Percentiles rank a stretch among this genome's conserved stretches.
Evolutionary conservation across 1,139 yeast genomes (phyloP).

Genomic region (Tardiomyces blankii): DNA sequence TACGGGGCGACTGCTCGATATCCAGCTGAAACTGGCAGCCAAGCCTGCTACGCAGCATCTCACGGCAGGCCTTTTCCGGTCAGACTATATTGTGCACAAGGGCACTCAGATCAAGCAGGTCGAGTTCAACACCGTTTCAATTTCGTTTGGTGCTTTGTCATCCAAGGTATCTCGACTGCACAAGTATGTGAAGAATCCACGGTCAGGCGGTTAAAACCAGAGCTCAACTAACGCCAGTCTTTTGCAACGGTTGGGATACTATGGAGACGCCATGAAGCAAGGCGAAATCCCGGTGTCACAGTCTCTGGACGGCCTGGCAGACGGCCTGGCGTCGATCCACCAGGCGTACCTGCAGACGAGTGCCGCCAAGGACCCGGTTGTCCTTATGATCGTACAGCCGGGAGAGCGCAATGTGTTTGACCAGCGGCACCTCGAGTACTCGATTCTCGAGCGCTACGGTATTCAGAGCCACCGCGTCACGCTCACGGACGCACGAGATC

Average conservation of each 20-base stretch:
- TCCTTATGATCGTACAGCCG: slow-evolving; percentile 74
- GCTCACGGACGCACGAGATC: slow-evolving; percentile 43
- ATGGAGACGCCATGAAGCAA: slow-evolving; percentile 12
- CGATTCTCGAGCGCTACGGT: slow-evolving; percentile 44
- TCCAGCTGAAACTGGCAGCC: slow-evolving; percentile 13
- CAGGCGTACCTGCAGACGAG: slow-evolving; percentile 31
- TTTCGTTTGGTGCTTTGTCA: slow-evolving; percentile 88
- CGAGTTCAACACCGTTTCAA: slow-evolving; percentile 92
- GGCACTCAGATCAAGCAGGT: slow-evolving; percentile 64
- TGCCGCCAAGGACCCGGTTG: slow-evolving; percentile 32
- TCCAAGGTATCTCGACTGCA: slow-evolving; percentile 72
- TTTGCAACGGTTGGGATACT: slow-evolving; percentile 3
- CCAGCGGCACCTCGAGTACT: slow-evolving; percentile 74
- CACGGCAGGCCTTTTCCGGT: slow-evolving; percentile 76
- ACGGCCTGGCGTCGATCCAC: slow-evolving; percentile 62
- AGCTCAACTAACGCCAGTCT: background rate
- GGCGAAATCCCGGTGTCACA: slow-evolving; percentile 54
- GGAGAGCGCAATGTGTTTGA: slow-evolving; percentile 84
- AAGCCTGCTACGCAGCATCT: slow-evolving; percentile 53
- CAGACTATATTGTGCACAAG: slow-evolving; percentile 73
- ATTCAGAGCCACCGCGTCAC: slow-evolving; percentile 56
- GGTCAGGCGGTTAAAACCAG: too few relatives aligned
- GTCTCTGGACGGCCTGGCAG: slow-evolving; percentile 50
- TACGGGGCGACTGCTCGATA: slow-evolving; percentile 63
- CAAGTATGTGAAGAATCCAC: slow-evolving; percentile 30